phyloP scores from a whole-genome alignment of 371 early-diverging fungal species.

The Blakeslea trispora region DNA sequence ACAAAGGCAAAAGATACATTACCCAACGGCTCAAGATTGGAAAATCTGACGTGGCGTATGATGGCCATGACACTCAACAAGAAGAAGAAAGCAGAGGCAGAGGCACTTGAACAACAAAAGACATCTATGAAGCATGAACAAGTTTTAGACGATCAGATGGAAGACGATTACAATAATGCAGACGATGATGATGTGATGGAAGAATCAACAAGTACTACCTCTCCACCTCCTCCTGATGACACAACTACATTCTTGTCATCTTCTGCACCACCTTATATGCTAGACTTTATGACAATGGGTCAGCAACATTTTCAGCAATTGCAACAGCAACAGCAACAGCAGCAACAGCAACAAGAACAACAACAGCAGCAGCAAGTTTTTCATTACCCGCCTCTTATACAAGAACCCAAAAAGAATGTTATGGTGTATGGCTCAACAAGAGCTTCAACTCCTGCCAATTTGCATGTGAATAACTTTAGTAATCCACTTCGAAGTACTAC shows the following conservation, averaged over 20 bases:
- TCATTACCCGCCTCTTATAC: constrained; percentile 8
- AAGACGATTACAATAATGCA: neutral
- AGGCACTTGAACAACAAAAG: constrained; percentile 12
- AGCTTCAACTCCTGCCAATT: constrained; percentile 22
- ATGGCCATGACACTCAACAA: constrained; percentile 63
- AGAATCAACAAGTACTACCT: constrained; percentile 1
- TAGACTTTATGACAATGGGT: constrained; percentile 27
- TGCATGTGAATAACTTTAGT: constrained; percentile 6
- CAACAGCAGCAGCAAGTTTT: constrained; percentile 6
- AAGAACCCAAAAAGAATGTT: constrained; percentile 24
- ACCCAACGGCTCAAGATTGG: constrained; percentile 61
- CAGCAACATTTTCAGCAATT: constrained; percentile 1
- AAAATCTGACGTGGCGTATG: constrained; percentile 69
- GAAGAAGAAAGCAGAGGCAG: constrained; percentile 38
- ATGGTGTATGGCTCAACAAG: constrained; percentile 38
- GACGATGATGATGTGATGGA: constrained; percentile 13
- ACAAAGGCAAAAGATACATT: constrained; percentile 65
- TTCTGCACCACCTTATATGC: constrained; percentile 38
- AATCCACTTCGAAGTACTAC: neutral
- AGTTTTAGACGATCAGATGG: neutral
- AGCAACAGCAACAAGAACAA: constrained; percentile 9
- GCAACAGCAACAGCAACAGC: constrained; percentile 8
- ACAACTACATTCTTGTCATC: constrained; percentile 31
- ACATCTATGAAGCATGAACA: neutral
- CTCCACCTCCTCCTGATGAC: constrained; percentile 32